Evolutionary conservation across 306 rosid species (phyloP).

Genomic region (Dryas octopetala): DNA sequence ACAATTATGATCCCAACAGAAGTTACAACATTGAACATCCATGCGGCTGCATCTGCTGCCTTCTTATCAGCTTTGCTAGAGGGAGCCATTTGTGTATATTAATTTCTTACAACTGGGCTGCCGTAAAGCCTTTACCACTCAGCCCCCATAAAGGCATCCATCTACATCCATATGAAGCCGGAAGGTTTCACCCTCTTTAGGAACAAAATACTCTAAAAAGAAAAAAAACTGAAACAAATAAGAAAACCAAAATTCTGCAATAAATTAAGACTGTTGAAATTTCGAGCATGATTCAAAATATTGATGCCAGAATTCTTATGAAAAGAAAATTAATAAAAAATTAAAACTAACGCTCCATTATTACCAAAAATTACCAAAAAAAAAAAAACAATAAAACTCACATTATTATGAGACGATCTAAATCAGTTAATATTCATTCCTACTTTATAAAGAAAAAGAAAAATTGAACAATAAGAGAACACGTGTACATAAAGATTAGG

Average conservation of each 20-base stretch:
- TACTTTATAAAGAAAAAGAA: too few species aligned
- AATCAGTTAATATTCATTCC: background rate
- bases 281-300: background rate
- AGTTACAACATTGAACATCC: constrained; percentile 91
- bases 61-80: constrained; percentile 71
- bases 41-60: constrained; percentile 81
- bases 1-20: constrained; percentile 87
- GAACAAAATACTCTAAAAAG: constrained; percentile 18
- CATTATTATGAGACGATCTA: background rate
- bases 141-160: constrained; percentile 32
- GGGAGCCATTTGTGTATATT: constrained; percentile 48
- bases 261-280: background rate
- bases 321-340: background rate
- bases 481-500: background rate
- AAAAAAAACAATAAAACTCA: background rate
- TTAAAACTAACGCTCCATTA: background rate
- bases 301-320: background rate
- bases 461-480: background rate
- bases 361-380: background rate
- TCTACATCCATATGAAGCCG: constrained; percentile 25
- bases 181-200: constrained; percentile 10
- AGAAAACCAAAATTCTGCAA: background rate
- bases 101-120: constrained; percentile 14
- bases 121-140: constrained; percentile 29
- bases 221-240: background rate